A percentile compares a stretch with the other conserved stretches of the same genome.
Evolutionary conservation across 352 stramenopile species (phyloP).

Genomic region (Pythium oligandrum): DNA sequence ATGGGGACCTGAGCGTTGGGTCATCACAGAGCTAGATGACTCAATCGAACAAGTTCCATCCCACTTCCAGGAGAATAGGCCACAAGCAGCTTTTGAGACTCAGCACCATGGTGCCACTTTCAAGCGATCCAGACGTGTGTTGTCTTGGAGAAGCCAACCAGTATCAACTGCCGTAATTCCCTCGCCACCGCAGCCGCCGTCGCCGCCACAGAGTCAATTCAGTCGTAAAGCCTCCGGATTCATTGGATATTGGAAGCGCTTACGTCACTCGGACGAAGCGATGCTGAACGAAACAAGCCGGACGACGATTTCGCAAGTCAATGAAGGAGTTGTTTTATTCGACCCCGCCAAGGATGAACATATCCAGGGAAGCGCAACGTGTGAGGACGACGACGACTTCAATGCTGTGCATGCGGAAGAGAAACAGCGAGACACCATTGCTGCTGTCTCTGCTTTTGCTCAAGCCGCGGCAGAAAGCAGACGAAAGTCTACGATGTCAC

Average conservation of each 20-base stretch:
- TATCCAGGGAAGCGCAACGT: no score
- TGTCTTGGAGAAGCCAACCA: no score
- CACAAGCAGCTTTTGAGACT: no score
- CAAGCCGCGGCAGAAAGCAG: conserved; percentile 39
- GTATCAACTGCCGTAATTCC: no score
- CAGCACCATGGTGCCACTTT: no score
- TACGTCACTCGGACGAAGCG: background rate
- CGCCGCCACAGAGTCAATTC: no score
- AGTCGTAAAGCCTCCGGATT: conserved; percentile 5
- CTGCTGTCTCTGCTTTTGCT: conserved; percentile 49
- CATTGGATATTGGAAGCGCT: conserved; percentile 12
- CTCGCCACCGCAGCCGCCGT: no score
- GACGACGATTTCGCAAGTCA: conserved; percentile 7
- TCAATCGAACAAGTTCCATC: background rate
- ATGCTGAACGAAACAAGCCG: background rate
- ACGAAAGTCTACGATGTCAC: conserved; percentile 47
- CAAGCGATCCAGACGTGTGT: no score
- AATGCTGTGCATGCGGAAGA: background rate
- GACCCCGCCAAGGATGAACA: conserved; percentile 7
- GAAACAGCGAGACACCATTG: conserved; percentile 25
- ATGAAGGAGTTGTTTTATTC: conserved; percentile 16
- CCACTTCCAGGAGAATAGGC: background rate
- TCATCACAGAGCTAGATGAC: conserved; percentile 55
- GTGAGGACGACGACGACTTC: conserved; percentile 3
- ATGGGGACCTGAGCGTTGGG: conserved; percentile 21